Evolutionary conservation across 2,329 filamentous ascomycete species (phyloP), one percentile per base, ranked within the genome.

Genomic region (Teratosphaeria gauchensis): DNA sequence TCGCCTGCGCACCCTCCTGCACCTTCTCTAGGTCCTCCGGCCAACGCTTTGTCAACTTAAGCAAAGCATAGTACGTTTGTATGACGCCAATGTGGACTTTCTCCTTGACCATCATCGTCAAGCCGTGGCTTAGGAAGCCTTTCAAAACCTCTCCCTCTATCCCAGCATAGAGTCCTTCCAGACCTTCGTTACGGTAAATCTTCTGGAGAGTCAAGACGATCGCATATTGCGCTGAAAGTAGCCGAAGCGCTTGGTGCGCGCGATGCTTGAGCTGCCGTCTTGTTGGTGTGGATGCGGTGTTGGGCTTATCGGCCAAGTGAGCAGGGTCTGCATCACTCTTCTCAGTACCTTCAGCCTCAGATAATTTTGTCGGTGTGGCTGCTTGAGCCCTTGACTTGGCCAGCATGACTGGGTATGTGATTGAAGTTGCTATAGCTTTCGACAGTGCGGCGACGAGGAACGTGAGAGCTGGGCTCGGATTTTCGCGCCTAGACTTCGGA

Each of bases 101-200:
- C 58, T 92, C 89, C 73, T 96, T 96, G 59, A 89, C 84, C 57
- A 92, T 76, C 89, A 95, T 95, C 0, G 90, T 92, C 56, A 91
- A 81, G 0, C 91, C 91, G 67, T 96, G 90, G 24, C 84, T 86
- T 67, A 96, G 86, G 75, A 95, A 95, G 0, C 88, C 88, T 67
- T 91, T 92, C 8, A 92, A 73, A 2, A 95, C 79, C 73, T 95
- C 89, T 4, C 85, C 88, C 14, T 80, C 80, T 0, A 95, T 76
- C 4, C 90, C 91, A 54, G 87, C 83, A 69, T 95, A 96, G 8
- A 95, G 74, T 0, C 85, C 87, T 3, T 71, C 69, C 0, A 86
- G 61, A 0, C 91, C 91, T 68, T 95, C 89, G 12, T 64, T 58
- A 9, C 62, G 60, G 62, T 72, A 71, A 53, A 73, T 71, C 16